phyloP scores from a whole-genome alignment of 2,329 filamentous ascomycete genomes.

The Stagonosporopsis cucurbitacearum region DNA sequence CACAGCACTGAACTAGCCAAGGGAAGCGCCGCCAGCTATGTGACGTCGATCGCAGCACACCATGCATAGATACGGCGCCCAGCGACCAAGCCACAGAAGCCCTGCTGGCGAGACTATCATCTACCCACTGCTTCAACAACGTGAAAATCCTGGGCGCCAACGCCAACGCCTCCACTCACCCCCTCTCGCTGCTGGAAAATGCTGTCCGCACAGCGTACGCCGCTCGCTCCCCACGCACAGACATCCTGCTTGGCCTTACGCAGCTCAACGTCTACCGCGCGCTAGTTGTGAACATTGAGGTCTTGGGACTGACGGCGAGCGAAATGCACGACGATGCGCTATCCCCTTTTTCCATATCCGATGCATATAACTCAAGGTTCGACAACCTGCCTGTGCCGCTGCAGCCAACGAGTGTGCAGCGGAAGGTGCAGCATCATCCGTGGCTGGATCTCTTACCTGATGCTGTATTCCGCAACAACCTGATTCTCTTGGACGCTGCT shows the following conservation, averaged over 20 bases:
- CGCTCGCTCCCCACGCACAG: neutral
- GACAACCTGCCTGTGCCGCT: conserved; percentile 35
- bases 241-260: conserved; percentile 5
- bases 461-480: conserved; percentile 59
- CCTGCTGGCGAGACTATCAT: neutral
- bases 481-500: conserved; percentile 44
- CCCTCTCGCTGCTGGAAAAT: neutral
- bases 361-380: neutral
- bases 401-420: conserved; percentile 58
- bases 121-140: neutral
- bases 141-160: conserved; percentile 2
- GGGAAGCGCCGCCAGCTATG: neutral
- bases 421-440: conserved; percentile 60
- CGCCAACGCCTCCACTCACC: neutral
- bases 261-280: conserved; percentile 13
- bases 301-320: conserved; percentile 6
- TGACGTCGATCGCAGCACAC: neutral
- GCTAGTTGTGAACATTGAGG: conserved; percentile 4
- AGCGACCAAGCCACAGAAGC: neutral
- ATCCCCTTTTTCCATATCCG: conserved; percentile 1
- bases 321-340: conserved; percentile 13
- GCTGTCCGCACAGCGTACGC: neutral
- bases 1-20: neutral
- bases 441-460: conserved; percentile 63
- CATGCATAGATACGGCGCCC: neutral